Conservation (phyloP, 192 early-diverging fungal species). For the Umbelopsis sp. region DNA sequence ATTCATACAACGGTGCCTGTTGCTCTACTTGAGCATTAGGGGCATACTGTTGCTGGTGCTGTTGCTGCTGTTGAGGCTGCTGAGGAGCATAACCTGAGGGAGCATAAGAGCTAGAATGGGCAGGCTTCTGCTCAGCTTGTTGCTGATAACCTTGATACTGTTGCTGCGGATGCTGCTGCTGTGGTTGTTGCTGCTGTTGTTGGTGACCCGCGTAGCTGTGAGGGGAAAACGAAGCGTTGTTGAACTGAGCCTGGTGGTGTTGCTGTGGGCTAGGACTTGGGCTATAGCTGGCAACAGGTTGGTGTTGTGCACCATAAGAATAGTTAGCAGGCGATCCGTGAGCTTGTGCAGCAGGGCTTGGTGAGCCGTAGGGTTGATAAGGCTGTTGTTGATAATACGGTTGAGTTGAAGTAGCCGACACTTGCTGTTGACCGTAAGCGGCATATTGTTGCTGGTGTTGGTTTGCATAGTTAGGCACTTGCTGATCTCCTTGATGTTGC, state of each 20-base stretch:
- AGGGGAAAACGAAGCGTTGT: no score
- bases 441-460: neutral
- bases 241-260: no score
- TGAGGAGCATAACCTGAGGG: neutral
- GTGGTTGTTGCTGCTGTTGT: neutral
- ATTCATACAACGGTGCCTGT: neutral
- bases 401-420: neutral
- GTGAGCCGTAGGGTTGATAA: neutral
- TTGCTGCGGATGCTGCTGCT: conserved; percentile 7
- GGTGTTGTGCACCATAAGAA: neutral
- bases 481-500: conserved; percentile 4
- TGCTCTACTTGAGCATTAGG: conserved; percentile 9
- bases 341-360: neutral
- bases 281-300: no score
- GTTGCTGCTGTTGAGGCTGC: conserved; percentile 19
- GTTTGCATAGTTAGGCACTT: neutral
- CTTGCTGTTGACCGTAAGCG: neutral
- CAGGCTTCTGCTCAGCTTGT: neutral
- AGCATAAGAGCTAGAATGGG: neutral
- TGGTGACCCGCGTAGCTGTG: neutral
- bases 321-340: neutral
- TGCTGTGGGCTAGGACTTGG: no score
- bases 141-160: neutral
- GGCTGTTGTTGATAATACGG: conserved; percentile 8
- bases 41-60: neutral